Evolutionary conservation across 768 basidiomycete species (phyloP), one percentile per base, ranked within the genome.

Genomic region (Cystofilobasidium macerans): DNA sequence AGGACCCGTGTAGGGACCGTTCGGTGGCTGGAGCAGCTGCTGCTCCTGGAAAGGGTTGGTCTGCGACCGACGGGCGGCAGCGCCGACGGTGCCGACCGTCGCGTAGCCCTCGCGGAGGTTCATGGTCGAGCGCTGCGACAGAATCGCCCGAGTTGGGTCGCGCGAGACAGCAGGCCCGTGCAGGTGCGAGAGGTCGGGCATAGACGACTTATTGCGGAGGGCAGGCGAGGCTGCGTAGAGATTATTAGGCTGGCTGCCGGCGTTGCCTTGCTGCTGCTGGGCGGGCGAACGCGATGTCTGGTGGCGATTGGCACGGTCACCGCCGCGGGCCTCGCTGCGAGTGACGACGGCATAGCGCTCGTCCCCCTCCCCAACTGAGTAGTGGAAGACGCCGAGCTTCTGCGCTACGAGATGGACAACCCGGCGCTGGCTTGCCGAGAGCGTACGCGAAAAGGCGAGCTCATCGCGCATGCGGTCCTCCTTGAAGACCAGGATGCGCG

Each of bases 391-490:
- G 64, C 91, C 92, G 32, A 99, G 81, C 77, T 91, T 97, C 78
- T 95, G 90, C 24, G 95, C 94, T 65, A 98, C 87, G 65, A 98
- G 81, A 75, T 99, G 94, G 35, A 99, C 94, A 18, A 91, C 86
- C 70, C 93, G 80, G 68, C 94, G 79, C 75, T 97, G 92, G 75
- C 87, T 87, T 26, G 90, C 83, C 36, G 82, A 79, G 24, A 97
- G 82, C 18, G 86, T 84, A 64, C 89, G 80, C n/a, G 93, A 92
- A 77, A 98, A 98, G 6, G 93, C 92, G 62, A 98, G 84, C 76
- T 98, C 93, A 72, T 98, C 93, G 40, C 94, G 83, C 89, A 98
- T 92, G 71, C 82, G 84, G 75, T 98, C 93, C 71, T 95, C 92
- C 79, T 94, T 97, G 85, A 99, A 99, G 43, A 98, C 81, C 43